phyloP scores from a whole-genome alignment of 2,329 filamentous ascomycete species.

The Ceratocystis colombiana region DNA sequence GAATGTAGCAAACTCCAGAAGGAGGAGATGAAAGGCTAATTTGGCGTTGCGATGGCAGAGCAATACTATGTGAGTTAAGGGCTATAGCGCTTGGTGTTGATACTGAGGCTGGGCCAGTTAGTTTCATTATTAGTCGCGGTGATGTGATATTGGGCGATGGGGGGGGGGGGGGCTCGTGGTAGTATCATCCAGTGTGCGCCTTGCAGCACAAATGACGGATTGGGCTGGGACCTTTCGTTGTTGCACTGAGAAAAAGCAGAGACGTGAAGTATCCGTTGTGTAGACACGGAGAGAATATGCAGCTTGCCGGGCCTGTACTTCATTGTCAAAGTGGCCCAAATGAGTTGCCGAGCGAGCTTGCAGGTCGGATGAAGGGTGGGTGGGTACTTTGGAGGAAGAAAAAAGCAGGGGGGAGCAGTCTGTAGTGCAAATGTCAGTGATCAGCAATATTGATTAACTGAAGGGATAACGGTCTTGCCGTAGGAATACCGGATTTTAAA shows the following conservation, averaged over 20 bases:
- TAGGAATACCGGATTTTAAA: neutral
- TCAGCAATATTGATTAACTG: conserved; percentile 13
- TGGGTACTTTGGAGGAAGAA: neutral
- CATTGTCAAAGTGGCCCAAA: neutral
- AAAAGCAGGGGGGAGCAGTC: neutral
- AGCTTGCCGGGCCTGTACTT: neutral
- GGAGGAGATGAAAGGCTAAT: too few relatives aligned
- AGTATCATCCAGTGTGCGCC: neutral
- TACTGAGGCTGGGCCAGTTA: too few relatives aligned
- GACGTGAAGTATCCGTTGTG: neutral
- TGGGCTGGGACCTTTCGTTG: neutral
- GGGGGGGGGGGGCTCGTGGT: neutral
- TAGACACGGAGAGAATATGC: neutral
- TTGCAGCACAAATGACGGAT: neutral
- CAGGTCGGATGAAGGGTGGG: neutral
- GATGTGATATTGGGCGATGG: neutral
- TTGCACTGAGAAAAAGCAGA: neutral
- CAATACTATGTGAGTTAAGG: neutral
- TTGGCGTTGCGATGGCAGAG: neutral
- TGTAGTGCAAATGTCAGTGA: neutral
- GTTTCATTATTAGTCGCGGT: too few relatives aligned
- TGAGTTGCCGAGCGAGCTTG: conserved; percentile 2
- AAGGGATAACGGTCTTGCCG: conserved; percentile 14
- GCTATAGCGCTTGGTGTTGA: too few relatives aligned
- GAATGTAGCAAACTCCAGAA: too few relatives aligned